Conservation (phyloP, 768 basidiomycete species). For the Tricholoma sp. region DNA sequence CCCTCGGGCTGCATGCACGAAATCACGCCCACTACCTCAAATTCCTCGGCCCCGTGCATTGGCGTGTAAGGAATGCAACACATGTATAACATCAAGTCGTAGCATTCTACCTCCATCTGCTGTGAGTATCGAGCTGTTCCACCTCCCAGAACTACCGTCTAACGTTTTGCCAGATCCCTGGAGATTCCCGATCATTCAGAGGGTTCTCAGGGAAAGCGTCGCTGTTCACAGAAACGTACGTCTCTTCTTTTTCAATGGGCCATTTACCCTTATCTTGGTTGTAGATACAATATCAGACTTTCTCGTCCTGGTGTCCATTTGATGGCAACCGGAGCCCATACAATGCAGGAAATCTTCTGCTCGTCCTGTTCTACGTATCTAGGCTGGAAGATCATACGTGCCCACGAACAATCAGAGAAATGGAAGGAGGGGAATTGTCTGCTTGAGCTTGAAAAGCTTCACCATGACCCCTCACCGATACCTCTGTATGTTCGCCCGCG, state of each 20-base stretch:
- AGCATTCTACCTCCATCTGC: constrained; percentile 36
- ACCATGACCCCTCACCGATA: constrained; percentile 11
- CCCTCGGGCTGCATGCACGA: constrained; percentile 14
- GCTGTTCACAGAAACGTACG: constrained; percentile 52
- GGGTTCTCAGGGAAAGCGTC: constrained; percentile 58
- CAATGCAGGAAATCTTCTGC: constrained; percentile 54
- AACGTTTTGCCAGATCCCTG: constrained; percentile 31
- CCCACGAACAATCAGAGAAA: constrained; percentile 48
- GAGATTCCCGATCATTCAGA: constrained; percentile 41
- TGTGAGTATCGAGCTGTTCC: constrained; percentile 22
- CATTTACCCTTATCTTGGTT: constrained; percentile 1
- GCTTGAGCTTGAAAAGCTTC: constrained; percentile 53
- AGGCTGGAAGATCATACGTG: constrained; percentile 62
- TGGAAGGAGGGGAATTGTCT: constrained; percentile 62
- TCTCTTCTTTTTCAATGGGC: constrained; percentile 2
- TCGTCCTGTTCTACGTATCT: constrained; percentile 44
- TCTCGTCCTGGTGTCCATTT: constrained; percentile 46
- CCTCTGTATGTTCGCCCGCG: constrained; percentile 14
- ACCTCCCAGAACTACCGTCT: background rate
- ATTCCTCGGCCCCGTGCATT: constrained; percentile 43
- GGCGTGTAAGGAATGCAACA: constrained; percentile 41
- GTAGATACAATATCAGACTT: constrained; percentile 44
- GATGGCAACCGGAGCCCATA: constrained; percentile 61
- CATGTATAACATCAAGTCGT: constrained; percentile 39
- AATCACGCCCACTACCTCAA: constrained; percentile 43